Evolutionary conservation across 2,329 filamentous ascomycete genomes (phyloP), one percentile per base, ranked within the genome.

Genomic region (Ciborinia camelliae): DNA sequence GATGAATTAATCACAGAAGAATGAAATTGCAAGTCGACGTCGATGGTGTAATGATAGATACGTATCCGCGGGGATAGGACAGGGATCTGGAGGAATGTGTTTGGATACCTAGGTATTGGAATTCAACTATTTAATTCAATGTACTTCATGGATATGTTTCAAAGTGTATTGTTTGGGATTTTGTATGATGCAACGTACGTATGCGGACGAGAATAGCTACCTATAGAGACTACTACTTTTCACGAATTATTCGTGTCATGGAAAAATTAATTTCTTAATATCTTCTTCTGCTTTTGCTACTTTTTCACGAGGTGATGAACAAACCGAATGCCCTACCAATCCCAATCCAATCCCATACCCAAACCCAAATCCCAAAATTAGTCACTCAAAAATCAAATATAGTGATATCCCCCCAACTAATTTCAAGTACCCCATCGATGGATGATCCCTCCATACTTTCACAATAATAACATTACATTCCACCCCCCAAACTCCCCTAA

Each of bases 11-110:
- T 47, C 5, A 9, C 20, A 18, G 39, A 58, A 32, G 20, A 41
- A 32, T 47, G 20, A 58, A 45, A 2, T 18, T 15, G 45, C 23
- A 14, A 48, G 12, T 18, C 18, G 41, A 41, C 5, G 32, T 35
- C 51, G 35, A 54, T 26, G 54, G 41, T 58, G 54, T 58, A 58
- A 58, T 58, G 54, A 58, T 58, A 28, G 39, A 35, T 58, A 35
- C 12, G 28, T 48, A 54, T 41, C 14, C 35, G 54, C 28, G n/a
- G 54, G 41, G 30, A n/a, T 26, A 58, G 54, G 45, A 3, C 10
- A 48, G n/a, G 28, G 12, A 30, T 8, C 10, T 14, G 48, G 18
- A n/a, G 26, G 9, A 32, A 8, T 30, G 28, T 39, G 39, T 58
- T 45, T 32, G 54, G 54, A 32, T 45, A n/a, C n/a, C n/a, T n/a